Base-by-base conservation (phyloP, 2,329 filamentous ascomycete genomes). In the Sporothrix variecibatus region DNA sequence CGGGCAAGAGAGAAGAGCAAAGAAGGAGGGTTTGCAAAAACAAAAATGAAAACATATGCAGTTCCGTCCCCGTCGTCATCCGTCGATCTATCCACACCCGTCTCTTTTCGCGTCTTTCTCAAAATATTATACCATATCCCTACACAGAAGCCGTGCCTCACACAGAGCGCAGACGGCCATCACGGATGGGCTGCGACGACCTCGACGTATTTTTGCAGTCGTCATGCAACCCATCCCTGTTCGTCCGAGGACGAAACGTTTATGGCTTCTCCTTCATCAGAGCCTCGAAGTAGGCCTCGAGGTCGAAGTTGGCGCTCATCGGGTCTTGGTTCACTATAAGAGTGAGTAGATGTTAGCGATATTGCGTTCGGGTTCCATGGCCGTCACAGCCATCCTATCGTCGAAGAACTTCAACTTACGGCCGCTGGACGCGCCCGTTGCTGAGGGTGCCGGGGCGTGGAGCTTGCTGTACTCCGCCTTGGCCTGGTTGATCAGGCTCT, bases 401-500 rank as follows among this genome's bases (percentile, higher is more conserved):
- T 49, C 43, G 43, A 49, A 15, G 15, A 17, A 4, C 15, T 17
- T 17, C 12, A 15, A 79, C 79, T 77, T 81, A 84, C 83, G 75
- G 58, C 78, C 79, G 74, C 81, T 74, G 7, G 72, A 40, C 31
- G 78, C 77, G 75, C 82, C 79, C 71, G 81, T 73, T 60, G 81
- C 72, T 71, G 80, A 73, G 70, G 81, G 76, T 73, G 81, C 51
- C 75, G 83, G 78, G 67, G 89, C 92, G 88, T 92, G 93, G 80
- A 84, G 82, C 90, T 92, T 96, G 80, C 89, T 87, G 85, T 92
- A 99, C 85, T 96, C 95, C 75, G 91, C 90, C 90, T 97, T 98
- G 78, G 96, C 96, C 85, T 97, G 89, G 81, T 93, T 87, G 87
- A 99, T 98, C 87, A 98, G 88, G 79, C 91, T 90, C 85, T 94